Evolutionary conservation across 2,329 filamentous ascomycete genomes (phyloP).

Genomic region (Microsporum canis): DNA sequence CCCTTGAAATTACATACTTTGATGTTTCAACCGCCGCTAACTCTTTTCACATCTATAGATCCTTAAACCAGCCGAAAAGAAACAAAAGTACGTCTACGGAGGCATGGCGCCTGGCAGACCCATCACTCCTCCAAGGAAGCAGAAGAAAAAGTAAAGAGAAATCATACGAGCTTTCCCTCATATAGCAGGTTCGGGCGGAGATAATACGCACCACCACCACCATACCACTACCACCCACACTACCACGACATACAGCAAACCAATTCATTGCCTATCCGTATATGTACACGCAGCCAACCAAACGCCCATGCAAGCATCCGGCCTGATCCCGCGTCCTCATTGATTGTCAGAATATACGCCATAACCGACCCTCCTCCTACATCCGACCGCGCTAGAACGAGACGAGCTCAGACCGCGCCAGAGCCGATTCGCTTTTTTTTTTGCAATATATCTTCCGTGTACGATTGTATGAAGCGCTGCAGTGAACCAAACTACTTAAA

Average conservation of each 20-base stretch:
- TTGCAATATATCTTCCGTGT: constrained; percentile 2
- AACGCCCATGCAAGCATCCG: background rate
- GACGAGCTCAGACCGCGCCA: background rate
- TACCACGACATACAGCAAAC: background rate
- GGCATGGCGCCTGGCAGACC: constrained; percentile 59
- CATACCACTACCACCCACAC: background rate
- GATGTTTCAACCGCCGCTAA: constrained; percentile 11
- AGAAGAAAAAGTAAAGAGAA: constrained; percentile 55
- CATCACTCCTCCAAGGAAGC: constrained; percentile 60
- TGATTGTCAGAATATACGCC: background rate
- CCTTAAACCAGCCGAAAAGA: constrained; percentile 99
- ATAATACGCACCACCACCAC: constrained; percentile 42
- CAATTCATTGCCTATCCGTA: background rate
- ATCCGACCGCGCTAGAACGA: constrained; percentile 2
- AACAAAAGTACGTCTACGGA: constrained; percentile 96
- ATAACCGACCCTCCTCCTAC: background rate
- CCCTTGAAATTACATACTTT: background rate
- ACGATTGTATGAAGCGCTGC: constrained; percentile 3
- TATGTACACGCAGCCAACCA: background rate
- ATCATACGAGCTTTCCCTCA: constrained; percentile 60
- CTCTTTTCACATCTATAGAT: constrained; percentile 48
- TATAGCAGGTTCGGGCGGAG: constrained; percentile 90
- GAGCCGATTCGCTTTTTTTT: background rate
- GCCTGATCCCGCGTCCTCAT: background rate
- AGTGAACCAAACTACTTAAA: background rate